phyloP scores from a whole-genome alignment of 1,284 basidiomycete species.

The Chondrostereum purpureum region DNA sequence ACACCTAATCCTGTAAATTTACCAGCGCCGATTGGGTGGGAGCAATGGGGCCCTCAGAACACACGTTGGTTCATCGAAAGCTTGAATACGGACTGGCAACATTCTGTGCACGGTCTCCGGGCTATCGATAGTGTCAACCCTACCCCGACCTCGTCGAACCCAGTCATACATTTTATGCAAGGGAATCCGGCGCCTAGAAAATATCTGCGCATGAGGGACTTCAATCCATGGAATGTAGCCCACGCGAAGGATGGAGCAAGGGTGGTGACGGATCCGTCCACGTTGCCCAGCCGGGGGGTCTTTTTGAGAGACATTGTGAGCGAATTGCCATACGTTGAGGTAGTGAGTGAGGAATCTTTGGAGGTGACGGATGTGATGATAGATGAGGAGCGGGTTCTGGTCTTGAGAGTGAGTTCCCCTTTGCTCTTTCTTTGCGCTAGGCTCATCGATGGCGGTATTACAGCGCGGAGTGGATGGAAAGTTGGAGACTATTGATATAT shows the following conservation, averaged over 20 bases:
- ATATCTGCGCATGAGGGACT: slow-evolving; percentile 39
- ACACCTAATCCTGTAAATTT: not conserved
- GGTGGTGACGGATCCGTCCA: slow-evolving; percentile 32
- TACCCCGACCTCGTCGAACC: not conserved
- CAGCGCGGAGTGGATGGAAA: not conserved
- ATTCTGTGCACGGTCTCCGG: slow-evolving; percentile 43
- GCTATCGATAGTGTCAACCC: slow-evolving; percentile 31
- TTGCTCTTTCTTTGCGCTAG: not conserved
- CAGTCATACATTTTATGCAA: not conserved
- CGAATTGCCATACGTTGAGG: slow-evolving; percentile 41
- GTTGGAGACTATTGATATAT: not conserved
- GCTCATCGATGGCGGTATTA: not conserved
- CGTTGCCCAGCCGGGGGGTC: slow-evolving; percentile 32
- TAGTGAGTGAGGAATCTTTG: slow-evolving; percentile 36
- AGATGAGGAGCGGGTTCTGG: slow-evolving; percentile 28
- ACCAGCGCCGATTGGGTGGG: slow-evolving; percentile 31
- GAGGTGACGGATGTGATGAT: slow-evolving; percentile 49
- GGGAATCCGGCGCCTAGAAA: slow-evolving; percentile 12
- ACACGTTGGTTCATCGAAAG: slow-evolving; percentile 46
- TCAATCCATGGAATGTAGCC: slow-evolving; percentile 37
- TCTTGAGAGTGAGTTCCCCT: not conserved
- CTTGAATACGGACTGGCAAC: slow-evolving; percentile 44
- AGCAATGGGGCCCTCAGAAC: slow-evolving; percentile 40
- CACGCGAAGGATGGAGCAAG: slow-evolving; percentile 16
- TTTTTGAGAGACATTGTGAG: slow-evolving; percentile 39